phyloP scores from a whole-genome alignment of 768 basidiomycete genomes.

The Calocera cornea region DNA sequence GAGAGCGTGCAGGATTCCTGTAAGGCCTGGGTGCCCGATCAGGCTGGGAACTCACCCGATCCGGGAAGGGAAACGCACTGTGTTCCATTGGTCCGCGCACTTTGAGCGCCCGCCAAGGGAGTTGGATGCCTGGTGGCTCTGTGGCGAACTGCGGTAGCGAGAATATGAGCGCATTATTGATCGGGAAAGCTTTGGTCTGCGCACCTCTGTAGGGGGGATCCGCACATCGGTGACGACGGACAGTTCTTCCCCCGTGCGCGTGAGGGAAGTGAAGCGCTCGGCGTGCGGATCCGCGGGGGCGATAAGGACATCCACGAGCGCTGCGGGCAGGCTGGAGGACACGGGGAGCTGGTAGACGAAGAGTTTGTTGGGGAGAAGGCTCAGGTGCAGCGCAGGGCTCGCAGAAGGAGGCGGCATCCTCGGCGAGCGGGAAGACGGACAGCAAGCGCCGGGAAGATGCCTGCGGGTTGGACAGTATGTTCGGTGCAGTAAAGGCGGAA shows the following conservation, averaged over 20 bases:
- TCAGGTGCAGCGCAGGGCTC: constrained; percentile 37
- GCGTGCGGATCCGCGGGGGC: constrained; percentile 19
- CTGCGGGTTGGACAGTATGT: no score
- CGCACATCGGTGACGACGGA: constrained; percentile 40
- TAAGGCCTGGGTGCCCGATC: constrained; percentile 30
- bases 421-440: no score
- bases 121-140: constrained; percentile 30
- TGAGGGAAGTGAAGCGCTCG: constrained; percentile 39
- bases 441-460: no score
- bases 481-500: no score
- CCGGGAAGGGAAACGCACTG: constrained; percentile 23
- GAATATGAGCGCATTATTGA: not conserved
- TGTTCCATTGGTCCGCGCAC: constrained; percentile 57
- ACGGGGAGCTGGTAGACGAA: constrained; percentile 34
- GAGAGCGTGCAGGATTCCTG: constrained; percentile 43
- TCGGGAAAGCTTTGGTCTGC: not conserved
- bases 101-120: constrained; percentile 21
- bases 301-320: constrained; percentile 20
- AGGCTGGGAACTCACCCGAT: not conserved
- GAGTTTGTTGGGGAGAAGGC: constrained; percentile 32
- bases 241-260: constrained; percentile 46
- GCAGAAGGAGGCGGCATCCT: constrained; percentile 36
- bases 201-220: constrained; percentile 14
- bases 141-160: constrained; percentile 22
- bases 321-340: constrained; percentile 24